Base-by-base conservation (phyloP, 257 asterid genomes). In the Capsicum chinense region DNA sequence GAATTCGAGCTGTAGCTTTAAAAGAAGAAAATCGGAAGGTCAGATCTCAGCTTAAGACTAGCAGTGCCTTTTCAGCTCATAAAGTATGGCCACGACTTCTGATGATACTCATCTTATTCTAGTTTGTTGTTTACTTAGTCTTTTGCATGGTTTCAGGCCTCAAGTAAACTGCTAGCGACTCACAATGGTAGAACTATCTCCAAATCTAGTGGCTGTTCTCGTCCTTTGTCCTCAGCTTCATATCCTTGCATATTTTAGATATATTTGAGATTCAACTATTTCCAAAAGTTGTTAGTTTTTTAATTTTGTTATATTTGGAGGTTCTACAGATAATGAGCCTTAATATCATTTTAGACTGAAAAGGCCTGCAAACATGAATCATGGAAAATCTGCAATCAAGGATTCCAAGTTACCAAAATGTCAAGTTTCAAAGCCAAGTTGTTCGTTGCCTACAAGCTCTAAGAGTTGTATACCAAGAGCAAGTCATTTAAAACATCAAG, bases 181-280 rank as follows among this genome's bases (percentile, higher is more conserved):
- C 87, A 47, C 57, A 59, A 84, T 73, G 90, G 86, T 84, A 93
- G 88, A 87, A 57, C 86, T 12, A 88, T 89, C 81, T 83, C 90
- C 79, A 87, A 85, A 81, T 76, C 52, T 66, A 84, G 91, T 59
- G 91, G 87, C 87, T 90, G 89, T 84, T 90, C 91, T 83, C 92
- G 87, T 76, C 88, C 94, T 86, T 71, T 85, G 84, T 88, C 94
- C 86, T 83, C 92, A 86, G 84, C 97, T 84, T 91, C 97, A 94
- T 96, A 96, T 96, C 99, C 99, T 90, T 87, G 39, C 60, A 80
- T 86, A 81, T 67, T 15, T 60, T 57, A 83, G 42, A 58, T 47
- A 39, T 69, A 83, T 21, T 35, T 54, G 80, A 42, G 44, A 35
- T 35, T 16, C 33, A 79, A 19, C 66, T 81, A 50, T 81, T 58